A percentile compares a stretch with the other conserved stretches of the same genome.
phyloP scores from a whole-genome alignment of 768 basidiomycete genomes.

The Podaxis rugospora region DNA sequence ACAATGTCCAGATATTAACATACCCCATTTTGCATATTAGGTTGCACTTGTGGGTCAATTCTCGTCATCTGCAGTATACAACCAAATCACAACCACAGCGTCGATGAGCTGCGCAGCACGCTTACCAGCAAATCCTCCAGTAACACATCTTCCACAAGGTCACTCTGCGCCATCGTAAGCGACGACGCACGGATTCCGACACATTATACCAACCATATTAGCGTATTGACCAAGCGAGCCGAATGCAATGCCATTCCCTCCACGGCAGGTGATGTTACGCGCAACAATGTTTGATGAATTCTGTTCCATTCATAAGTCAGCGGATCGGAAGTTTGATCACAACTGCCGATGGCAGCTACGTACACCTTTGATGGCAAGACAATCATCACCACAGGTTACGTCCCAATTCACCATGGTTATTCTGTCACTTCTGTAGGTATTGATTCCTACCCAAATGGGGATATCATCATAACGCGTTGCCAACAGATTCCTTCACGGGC shows the following conservation, averaged over 20 bases:
- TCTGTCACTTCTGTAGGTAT: slow-evolving; percentile 49
- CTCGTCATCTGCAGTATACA: slow-evolving; percentile 35
- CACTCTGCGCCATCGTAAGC: background rate
- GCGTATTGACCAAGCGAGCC: slow-evolving; percentile 57
- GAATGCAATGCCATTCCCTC: slow-evolving; percentile 59
- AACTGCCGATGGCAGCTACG: slow-evolving; percentile 16
- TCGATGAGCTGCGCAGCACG: background rate
- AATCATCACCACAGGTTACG: slow-evolving; percentile 61
- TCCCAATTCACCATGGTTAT: slow-evolving; percentile 52
- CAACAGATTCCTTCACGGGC: background rate
- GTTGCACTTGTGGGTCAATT: slow-evolving; percentile 44
- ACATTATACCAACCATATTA: slow-evolving; percentile 33
- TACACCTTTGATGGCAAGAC: slow-evolving; percentile 61
- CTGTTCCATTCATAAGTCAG: slow-evolving; percentile 22
- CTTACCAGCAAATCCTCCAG: slow-evolving; percentile 6
- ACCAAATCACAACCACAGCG: background rate
- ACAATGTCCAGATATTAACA: slow-evolving; percentile 8
- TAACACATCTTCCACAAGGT: slow-evolving; percentile 38
- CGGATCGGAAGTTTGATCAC: background rate
- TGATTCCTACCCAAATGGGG: slow-evolving; percentile 28
- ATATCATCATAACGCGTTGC: background rate
- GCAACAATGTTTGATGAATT: slow-evolving; percentile 52
- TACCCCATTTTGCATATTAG: slow-evolving; percentile 53
- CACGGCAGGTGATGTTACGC: slow-evolving; percentile 47
- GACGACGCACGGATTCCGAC: background rate